Conservation (phyloP, 2,329 filamentous ascomycete species). For the Dactylellina sp. region DNA sequence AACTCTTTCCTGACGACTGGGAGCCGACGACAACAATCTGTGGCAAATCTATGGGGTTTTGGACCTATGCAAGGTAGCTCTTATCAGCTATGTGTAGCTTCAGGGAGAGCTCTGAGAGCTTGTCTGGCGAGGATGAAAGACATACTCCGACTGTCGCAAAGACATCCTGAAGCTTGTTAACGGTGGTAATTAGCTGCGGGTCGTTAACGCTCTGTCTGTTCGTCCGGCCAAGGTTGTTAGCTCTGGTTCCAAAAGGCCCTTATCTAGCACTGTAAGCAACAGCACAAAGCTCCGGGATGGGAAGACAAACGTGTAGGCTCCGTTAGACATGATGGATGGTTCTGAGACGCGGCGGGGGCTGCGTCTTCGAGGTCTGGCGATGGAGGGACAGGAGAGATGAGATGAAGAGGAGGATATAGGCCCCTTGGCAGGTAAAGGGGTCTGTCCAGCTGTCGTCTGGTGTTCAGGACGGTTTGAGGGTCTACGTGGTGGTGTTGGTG, state of each 20-base stretch:
- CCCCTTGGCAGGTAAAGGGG: not conserved
- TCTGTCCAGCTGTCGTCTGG: not conserved
- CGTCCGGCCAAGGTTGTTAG: slow-evolving; percentile 12
- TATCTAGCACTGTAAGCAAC: slow-evolving; percentile 12
- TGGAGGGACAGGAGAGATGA: slow-evolving; percentile 24
- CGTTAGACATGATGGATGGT: slow-evolving; percentile 40
- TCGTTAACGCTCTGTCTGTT: slow-evolving; percentile 78
- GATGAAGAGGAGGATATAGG: slow-evolving; percentile 13
- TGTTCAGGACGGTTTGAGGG: not conserved
- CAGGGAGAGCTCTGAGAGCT: slow-evolving; percentile 23
- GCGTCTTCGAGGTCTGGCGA: slow-evolving; percentile 13
- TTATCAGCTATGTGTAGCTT: slow-evolving; percentile 42
- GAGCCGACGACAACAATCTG: slow-evolving; percentile 98
- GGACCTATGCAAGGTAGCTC: slow-evolving; percentile 71
- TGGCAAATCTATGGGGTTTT: slow-evolving; percentile 98
- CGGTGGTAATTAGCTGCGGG: slow-evolving; percentile 78
- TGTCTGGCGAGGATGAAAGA: slow-evolving; percentile 58
- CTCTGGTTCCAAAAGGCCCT: not conserved
- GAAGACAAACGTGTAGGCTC: slow-evolving; percentile 51
- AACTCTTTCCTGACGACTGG: slow-evolving; percentile 99
- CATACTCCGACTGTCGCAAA: slow-evolving; percentile 92
- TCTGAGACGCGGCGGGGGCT: slow-evolving; percentile 4
- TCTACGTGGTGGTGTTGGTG: slow-evolving; percentile 27
- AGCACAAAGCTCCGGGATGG: not conserved
- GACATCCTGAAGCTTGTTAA: slow-evolving; percentile 99